Evolutionary conservation across 164 flowering plant species (phyloP), one percentile per base, ranked within the genome.

Genomic region (Stephania japonica): DNA sequence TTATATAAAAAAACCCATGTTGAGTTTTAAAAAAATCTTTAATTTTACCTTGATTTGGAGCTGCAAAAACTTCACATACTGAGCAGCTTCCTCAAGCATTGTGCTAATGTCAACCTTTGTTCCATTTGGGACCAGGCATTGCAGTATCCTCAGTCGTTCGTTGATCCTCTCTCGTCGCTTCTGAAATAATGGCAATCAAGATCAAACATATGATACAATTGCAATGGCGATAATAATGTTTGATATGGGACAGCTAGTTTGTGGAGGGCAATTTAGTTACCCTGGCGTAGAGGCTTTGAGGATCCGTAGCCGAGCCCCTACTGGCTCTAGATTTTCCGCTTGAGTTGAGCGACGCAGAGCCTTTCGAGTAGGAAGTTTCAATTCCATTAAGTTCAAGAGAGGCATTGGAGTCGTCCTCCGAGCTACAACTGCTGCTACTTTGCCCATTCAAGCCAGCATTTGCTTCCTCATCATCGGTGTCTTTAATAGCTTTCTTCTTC

Each of bases 81-180:
- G 87, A 67, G 90, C 97, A 43, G 97, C 99, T 70, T 95, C 99
- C 86, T 95, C 99, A 13, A 95, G 93, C 99, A 95, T 93, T 77
- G 99, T 95, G 78, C 99, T 91, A 63, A 95, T 95, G 71, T 93
- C 99, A 65, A 94, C 98, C 87, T 94, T 94, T 3, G 97, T 94
- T 80, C 99, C 99, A 78, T 94, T 94, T 0, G 99, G 99, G 13
- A 92, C 97, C 56, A 94, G 86, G 80, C 82, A 84, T 84, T 92
- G 97, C 42, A 94, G 76, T 71, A 89, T 85, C 74, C 82, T 90
- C 79, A 94, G 65, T 32, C 99, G 77, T 77, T 94, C 96, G 62
- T 94, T 92, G 11, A 92, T 92, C 50, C 87, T 88, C 75, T 91
- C 96, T 78, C 99, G 89, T 78, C 99, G 83, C 78, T 82, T 91